phyloP scores from a whole-genome alignment of 2,329 filamentous ascomycete genomes.

The Colletotrichum sp. region DNA sequence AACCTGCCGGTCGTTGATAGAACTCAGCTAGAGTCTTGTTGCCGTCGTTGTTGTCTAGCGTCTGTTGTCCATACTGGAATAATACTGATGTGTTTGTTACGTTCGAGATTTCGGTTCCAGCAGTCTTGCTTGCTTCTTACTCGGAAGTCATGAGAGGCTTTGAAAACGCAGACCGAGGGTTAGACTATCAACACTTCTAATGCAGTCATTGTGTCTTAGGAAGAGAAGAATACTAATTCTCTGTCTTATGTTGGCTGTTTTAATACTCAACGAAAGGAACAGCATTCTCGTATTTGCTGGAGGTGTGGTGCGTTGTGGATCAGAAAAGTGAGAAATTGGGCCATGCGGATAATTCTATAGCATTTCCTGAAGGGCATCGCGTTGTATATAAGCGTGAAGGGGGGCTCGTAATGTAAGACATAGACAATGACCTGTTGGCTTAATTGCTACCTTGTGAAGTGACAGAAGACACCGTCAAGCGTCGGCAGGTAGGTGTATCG shows the following conservation, averaged over 20 bases:
- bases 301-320: neutral
- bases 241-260: neutral
- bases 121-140: neutral
- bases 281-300: neutral
- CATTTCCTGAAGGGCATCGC: rapidly evolving
- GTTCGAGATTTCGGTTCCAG: neutral
- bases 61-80: rapidly evolving
- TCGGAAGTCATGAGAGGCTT: neutral
- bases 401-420: rapidly evolving
- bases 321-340: neutral
- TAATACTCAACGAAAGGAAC: neutral
- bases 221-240: neutral
- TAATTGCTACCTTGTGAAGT: neutral
- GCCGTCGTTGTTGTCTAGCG: neutral
- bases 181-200: too few relatives aligned
- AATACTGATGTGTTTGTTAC: neutral
- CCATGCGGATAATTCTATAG: neutral
- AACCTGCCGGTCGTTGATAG: neutral
- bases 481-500: too few relatives aligned
- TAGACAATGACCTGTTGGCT: neutral
- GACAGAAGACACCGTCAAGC: too few relatives aligned
- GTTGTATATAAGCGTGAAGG: rapidly evolving
- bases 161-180: neutral
- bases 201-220: neutral
- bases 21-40: neutral